Evolutionary conservation across 192 early-diverging fungal genomes (phyloP).

Genomic region (Pilaira anomala): DNA sequence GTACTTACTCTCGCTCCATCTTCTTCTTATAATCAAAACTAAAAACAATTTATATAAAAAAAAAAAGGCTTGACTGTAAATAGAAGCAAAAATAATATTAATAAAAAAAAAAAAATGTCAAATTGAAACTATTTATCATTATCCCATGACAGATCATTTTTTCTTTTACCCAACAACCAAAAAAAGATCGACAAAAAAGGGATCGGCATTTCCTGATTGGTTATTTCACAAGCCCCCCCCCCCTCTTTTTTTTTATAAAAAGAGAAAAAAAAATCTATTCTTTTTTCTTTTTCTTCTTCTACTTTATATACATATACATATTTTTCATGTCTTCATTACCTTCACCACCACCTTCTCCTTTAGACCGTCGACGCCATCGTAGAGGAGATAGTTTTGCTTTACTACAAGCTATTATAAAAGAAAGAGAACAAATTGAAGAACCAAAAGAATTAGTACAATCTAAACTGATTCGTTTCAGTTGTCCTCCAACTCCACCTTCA

Average conservation of each 20-base stretch:
- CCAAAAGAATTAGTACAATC: background rate
- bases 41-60: background rate
- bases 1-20: background rate
- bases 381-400: conserved; percentile 10
- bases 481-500: background rate
- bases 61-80: background rate
- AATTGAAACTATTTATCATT: no score
- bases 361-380: conserved; percentile 5
- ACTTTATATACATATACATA: background rate
- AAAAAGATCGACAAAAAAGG: conserved; percentile 18
- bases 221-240: conserved; percentile 7
- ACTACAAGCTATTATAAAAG: conserved; percentile 12
- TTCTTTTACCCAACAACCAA: background rate
- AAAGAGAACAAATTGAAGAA: background rate
- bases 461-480: background rate
- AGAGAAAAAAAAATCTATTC: conserved; percentile 1
- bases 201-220: conserved; percentile 14
- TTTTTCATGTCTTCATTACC: conserved; percentile 8
- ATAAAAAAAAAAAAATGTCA: no score
- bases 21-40: background rate
- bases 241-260: background rate
- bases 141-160: no score
- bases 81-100: background rate
- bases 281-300: conserved; percentile 8
- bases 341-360: conserved; percentile 9